Evolutionary conservation across 2,329 filamentous ascomycete species (phyloP), one percentile per base, ranked within the genome.

Genomic region (Aspergillus pseudoterreus): DNA sequence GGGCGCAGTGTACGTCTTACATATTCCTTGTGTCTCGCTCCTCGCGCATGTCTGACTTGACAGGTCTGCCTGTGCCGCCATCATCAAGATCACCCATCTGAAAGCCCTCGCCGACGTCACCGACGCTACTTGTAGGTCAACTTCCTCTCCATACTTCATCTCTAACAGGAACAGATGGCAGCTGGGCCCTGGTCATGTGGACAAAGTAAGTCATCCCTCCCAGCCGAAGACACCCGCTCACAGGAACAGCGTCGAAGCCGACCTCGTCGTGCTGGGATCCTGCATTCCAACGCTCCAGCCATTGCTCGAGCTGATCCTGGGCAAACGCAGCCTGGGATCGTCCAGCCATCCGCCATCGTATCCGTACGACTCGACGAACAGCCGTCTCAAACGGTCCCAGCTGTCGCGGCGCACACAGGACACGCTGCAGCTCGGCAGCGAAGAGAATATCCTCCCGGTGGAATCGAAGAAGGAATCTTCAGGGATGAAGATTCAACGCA

Each of bases 141-240:
- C 27, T n/a, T 14, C 2, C 8, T 10, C 47, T 21, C n/a, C 19
- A 4, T 4, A 2, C 3, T n/a, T 36, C 42, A 4, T 38, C 6
- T 38, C 17, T 6, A 12, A 27, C n/a, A 17, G 27, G 46, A 46
- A 43, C 12, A 17, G 63, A 53, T 62, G 59, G 17, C 36, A 68
- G 61, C 60, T 44, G 65, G 71, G 68, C 75, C 21, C 62, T 77
- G 6, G 66, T 76, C 1, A 68, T 77, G 27, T 78, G 75, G 75
- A 77, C 75, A 5, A 67, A 70, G 74, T 75, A 65, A 41, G 59
- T 48, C 22, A 6, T 22, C 22, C 5, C 6, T 22, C 4, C 22
- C 22, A 6, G 22, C 22, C 22, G 22, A 6, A 22, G 22, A 22
- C 6, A 6, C 22, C 22, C 22, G 17, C 35, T 22, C 10, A 47